phyloP scores from a whole-genome alignment of 345 rosid species.

The Brassica incana region DNA sequence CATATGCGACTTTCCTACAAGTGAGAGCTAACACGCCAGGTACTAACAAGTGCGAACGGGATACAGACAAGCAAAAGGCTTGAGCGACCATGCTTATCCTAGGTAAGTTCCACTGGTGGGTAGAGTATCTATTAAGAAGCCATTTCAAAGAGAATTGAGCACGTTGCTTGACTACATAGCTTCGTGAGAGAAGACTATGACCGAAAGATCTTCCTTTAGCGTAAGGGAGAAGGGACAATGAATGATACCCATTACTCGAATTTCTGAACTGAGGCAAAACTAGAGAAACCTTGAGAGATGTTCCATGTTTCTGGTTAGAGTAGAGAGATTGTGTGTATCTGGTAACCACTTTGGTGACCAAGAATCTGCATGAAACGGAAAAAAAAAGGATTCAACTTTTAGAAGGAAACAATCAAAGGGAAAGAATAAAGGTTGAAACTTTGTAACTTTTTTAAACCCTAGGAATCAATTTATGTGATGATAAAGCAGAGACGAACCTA shows the following conservation, averaged over 20 bases:
- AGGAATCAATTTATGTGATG: background rate
- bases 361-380: constrained; percentile 49
- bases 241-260: constrained; percentile 35
- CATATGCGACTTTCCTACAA: constrained; percentile 60
- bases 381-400: background rate
- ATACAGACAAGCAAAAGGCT: constrained; percentile 72
- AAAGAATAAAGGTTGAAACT: background rate
- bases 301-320: constrained; percentile 32
- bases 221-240: constrained; percentile 23
- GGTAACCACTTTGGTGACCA: constrained; percentile 48
- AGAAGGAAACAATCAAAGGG: constrained; percentile 12
- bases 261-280: constrained; percentile 42
- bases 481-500: constrained; percentile 33
- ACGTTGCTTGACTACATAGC: constrained; percentile 45
- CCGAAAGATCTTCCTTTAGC: constrained; percentile 38
- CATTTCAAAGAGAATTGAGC: constrained; percentile 66
- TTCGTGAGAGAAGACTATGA: constrained; percentile 38
- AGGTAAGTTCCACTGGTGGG: constrained; percentile 38
- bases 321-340: constrained; percentile 40
- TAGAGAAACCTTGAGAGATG: constrained; percentile 45
- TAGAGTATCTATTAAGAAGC: constrained; percentile 47
- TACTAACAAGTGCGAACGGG: constrained; percentile 58
- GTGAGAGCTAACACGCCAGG: constrained; percentile 64
- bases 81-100: constrained; percentile 61
- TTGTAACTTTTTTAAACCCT: background rate